phyloP scores from a whole-genome alignment of 202 grass and related monocot genomes.

The Brachypodium distachyon region DNA sequence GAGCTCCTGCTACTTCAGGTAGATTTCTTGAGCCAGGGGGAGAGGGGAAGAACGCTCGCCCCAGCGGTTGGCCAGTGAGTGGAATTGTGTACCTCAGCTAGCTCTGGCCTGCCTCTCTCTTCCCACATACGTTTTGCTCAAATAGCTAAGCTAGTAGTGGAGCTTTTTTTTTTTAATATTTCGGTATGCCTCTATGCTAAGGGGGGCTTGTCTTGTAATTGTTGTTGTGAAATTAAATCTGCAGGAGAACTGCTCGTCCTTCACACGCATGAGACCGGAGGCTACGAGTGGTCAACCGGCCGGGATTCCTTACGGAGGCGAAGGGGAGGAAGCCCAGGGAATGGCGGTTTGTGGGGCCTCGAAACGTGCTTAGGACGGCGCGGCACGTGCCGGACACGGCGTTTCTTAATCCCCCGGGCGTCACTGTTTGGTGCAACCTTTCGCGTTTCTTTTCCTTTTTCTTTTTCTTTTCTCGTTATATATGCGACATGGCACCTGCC shows the following conservation, averaged over 20 bases:
- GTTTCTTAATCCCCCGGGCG: not conserved
- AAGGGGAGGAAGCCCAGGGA: not conserved
- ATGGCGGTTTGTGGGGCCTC: slow-evolving; percentile 35
- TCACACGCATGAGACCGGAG: not conserved
- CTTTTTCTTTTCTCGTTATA: too few relatives aligned
- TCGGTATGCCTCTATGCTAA: slow-evolving; percentile 18
- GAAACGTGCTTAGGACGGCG: slow-evolving; percentile 21
- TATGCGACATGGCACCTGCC: slow-evolving; percentile 1
- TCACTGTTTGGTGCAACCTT: slow-evolving; percentile 12
- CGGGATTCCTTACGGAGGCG: slow-evolving; percentile 15
- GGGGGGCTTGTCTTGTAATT: not conserved
- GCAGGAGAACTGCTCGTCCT: slow-evolving; percentile 16
- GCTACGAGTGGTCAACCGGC: slow-evolving; percentile 14
- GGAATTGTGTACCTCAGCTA: slow-evolving; percentile 37
- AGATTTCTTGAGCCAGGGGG: slow-evolving; percentile 31
- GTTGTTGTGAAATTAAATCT: not conserved
- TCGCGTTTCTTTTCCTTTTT: not conserved
- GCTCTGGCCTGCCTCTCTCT: not conserved
- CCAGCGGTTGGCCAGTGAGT: slow-evolving; percentile 37
- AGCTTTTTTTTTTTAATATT: slow-evolving; percentile 26
- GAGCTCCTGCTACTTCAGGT: not conserved
- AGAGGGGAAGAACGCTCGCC: slow-evolving; percentile 18
- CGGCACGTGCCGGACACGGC: slow-evolving; percentile 28
- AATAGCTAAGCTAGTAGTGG: slow-evolving; percentile 34
- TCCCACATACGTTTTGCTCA: slow-evolving; percentile 22